These are phyloP conservation scores for Rhodotorula graminis DNA, from an alignment of 768 basidiomycete genomes.

Conservation along the genomic window DNA sequence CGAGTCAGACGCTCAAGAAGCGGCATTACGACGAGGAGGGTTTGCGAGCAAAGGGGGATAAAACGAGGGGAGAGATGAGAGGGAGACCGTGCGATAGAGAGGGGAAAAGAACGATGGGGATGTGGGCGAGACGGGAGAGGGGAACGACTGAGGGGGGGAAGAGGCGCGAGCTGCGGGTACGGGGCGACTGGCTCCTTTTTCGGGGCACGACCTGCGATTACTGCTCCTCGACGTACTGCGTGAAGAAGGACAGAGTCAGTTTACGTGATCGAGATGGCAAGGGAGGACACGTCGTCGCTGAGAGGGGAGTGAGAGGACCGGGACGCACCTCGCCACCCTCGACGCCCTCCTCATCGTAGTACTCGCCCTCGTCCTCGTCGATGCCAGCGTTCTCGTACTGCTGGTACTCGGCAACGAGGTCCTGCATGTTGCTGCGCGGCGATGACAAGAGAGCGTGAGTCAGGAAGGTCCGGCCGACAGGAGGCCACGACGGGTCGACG, in stretches of 20 bases:
- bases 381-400: constrained; percentile 48
- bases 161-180: not conserved
- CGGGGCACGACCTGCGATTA: not conserved
- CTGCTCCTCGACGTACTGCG: constrained; percentile 2
- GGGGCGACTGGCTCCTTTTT: not conserved
- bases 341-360: constrained; percentile 30
- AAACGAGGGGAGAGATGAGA: not conserved
- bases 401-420: constrained; percentile 38
- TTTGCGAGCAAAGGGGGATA: not conserved
- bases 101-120: not conserved
- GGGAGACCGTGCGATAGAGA: not conserved
- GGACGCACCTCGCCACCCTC: constrained; percentile 25
- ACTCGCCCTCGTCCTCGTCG: constrained; percentile 35
- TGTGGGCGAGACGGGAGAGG: too few species aligned
- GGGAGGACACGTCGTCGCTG: too few species aligned
- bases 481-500: too few species aligned
- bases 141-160: constrained; percentile 52
- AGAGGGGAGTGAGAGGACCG: not conserved
- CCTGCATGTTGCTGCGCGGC: constrained; percentile 61
- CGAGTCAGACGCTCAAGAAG: too few species aligned
- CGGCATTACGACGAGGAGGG: not conserved
- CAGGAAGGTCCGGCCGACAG: too few species aligned
- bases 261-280: too few species aligned
- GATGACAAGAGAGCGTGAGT: too few species aligned
- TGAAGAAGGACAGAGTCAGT: not conserved